These are phyloP conservation scores for Ramularia endophylla DNA, from an alignment of 2,329 filamentous ascomycete species.

Conservation along the genomic window DNA sequence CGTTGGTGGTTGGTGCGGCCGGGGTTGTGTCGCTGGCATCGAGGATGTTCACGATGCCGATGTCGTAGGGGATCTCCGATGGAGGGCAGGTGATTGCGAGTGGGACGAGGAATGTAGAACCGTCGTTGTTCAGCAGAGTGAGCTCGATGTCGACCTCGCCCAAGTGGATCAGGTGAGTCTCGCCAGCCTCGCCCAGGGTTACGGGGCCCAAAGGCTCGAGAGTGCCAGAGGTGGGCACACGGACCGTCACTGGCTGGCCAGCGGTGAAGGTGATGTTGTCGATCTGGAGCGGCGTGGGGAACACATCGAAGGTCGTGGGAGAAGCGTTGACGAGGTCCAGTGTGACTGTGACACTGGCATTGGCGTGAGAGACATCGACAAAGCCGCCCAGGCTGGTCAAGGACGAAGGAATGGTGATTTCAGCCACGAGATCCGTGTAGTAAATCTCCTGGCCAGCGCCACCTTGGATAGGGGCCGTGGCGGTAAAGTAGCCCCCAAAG, in stretches of 20 bases:
- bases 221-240: slow-evolving; percentile 4
- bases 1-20: not conserved
- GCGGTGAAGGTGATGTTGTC: slow-evolving; percentile 2
- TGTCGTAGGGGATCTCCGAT: slow-evolving; percentile 3
- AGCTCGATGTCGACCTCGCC: slow-evolving; percentile 4
- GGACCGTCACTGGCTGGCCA: slow-evolving; percentile 1
- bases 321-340: slow-evolving; percentile 3
- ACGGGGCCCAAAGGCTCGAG: slow-evolving; percentile 3
- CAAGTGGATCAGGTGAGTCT: slow-evolving; percentile 4
- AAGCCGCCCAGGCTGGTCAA: not conserved
- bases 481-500: slow-evolving; percentile 5
- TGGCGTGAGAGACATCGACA: slow-evolving; percentile 2
- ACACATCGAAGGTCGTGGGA: not conserved
- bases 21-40: not conserved
- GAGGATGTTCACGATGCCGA: slow-evolving; percentile 4
- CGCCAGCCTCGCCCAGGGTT: slow-evolving; percentile 1
- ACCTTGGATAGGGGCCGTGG: slow-evolving; percentile 4
- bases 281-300: not conserved
- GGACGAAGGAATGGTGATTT: slow-evolving; percentile 2
- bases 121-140: slow-evolving; percentile 1
- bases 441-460: slow-evolving; percentile 4
- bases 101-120: slow-evolving; percentile 1
- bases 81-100: slow-evolving; percentile 1
- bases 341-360: slow-evolving; percentile 3
- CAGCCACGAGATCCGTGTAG: slow-evolving; percentile 6